These are phyloP conservation scores for Paramecium sonneborni DNA, from an alignment of 73 alveolate species.

Conservation along the genomic window DNA sequence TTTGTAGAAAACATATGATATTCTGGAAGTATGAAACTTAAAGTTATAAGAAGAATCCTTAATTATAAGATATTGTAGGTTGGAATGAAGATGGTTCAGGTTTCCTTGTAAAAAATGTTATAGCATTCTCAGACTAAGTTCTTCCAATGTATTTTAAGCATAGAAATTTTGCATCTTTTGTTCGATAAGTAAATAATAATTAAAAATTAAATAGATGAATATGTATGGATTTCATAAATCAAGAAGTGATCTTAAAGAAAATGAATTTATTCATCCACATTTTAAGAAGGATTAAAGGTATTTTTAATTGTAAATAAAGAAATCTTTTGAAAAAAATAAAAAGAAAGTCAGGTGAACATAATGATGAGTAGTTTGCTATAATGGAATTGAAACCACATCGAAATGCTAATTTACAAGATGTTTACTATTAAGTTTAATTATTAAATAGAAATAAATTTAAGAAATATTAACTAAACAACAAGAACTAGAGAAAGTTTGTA, in stretches of 20 bases:
- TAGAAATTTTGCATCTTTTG: conserved; percentile 96
- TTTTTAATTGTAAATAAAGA: background rate
- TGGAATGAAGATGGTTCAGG: conserved; percentile 97
- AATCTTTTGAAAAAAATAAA: conserved; percentile 29
- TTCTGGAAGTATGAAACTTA: conserved; percentile 46
- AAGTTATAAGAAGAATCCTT: conserved; percentile 6
- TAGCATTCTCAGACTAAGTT: conserved; percentile 93
- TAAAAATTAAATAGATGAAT: conserved; percentile 68
- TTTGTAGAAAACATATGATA: conserved; percentile 70
- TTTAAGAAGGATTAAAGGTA: conserved; percentile 46
- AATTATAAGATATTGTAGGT: conserved; percentile 73
- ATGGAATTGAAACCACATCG: conserved; percentile 38
- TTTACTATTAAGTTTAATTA: background rate
- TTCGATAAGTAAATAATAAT: conserved; percentile 83
- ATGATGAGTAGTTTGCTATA: conserved; percentile 31
- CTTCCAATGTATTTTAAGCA: conserved; percentile 97
- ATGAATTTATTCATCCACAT: conserved; percentile 43
- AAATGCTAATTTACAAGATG: background rate
- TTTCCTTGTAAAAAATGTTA: conserved; percentile 85
- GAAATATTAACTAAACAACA: background rate
- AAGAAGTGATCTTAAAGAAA: conserved; percentile 32
- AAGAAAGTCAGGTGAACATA: conserved; percentile 17
- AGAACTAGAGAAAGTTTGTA: conserved; percentile 34
- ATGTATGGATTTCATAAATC: conserved; percentile 97
- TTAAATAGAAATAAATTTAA: background rate